Base-by-base conservation (phyloP, 1,139 yeast genomes). In the Trichomonascaceae sp. region DNA sequence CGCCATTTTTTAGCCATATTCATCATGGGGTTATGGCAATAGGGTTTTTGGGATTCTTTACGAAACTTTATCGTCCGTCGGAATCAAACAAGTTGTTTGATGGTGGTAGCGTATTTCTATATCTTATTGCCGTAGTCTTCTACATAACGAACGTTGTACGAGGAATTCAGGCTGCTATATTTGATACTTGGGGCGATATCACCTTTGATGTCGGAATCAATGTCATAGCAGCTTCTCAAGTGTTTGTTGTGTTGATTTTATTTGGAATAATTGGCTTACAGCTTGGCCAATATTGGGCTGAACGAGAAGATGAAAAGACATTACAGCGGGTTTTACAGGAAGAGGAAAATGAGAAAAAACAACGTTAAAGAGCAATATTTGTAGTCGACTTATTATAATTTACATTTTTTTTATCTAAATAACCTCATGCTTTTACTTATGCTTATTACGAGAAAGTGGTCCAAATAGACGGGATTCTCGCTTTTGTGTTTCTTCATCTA, bases 101-200 rank as follows among this genome's bases (percentile, higher is more conserved):
- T 70, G 95, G 95, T 61, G 96, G 93, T 47, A 76, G 95, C 12
- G 75, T 90, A 63, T 83, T 82, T 24, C 77, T 88, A 58, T 81
- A 80, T 66, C 84, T 90, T 70, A 74, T 84, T 46, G 86, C 85
- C 10, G 73, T 87, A 51, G 82, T 91, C 63, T 80, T 91, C 63
- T 93, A 90, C 72, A 75, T 90, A 66, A 86, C 96, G 63, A 93
- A 93, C 72, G 76, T 93, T 62, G 80, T 91, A 69, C 82, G 87
- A 53, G 99, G 99, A 51, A 76, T 85, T 51, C 79, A 80, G 63
- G 81, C 95, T 52, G 82, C 89, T 57, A 65, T 81, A 32, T 71
- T 79, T 56, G 90, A 91, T 48, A 76, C 81, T 57, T 93, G 98
- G 97, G 98, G 96, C 59, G 98, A 93, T 54, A 96, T 93, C 53